Base-by-base conservation (phyloP, 768 basidiomycete species). In the Lepiota subincarnata region DNA sequence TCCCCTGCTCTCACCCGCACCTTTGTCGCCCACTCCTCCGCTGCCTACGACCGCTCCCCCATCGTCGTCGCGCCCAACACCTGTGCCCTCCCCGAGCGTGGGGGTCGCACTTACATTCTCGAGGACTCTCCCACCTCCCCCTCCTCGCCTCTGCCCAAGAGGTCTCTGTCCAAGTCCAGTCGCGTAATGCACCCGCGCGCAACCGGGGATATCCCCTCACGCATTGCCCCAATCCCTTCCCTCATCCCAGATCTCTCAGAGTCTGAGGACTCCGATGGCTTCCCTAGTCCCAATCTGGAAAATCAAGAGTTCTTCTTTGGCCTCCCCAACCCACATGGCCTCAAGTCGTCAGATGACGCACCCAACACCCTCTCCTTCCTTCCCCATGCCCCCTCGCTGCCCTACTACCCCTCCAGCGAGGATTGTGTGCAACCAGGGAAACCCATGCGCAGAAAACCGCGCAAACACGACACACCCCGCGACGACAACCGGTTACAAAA, bases 31-130 rank as follows among this genome's bases (percentile, higher is more conserved):
- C 73, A 87, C 68, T 83, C 80, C 58, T 68, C 85, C 24, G 64
- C 81, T 4, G 70, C 78, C 6, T 92, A 92, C 70, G 89, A 92
- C 73, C 86, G 90, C 54, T 81, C 86, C 3, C 89, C 89, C 55
- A 87, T 92, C 64, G 72, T 82, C 63, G 86, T 89, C 59, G 63
- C 79, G 19, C 84, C 85, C 28, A 89, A 91, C 63, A 67, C 75
- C 34, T 91, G 89, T 63, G 82, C 84, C 8, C 76, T 93, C 19
- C 90, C 91, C 34, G 88, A 81, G 60, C 83, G 90, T 55, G 87
- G 87, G 26, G 86, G 86, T 22, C 77, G 83, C 57, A 87, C 85
- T 4, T 88, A 87, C 62, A 68, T 69, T 56, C 73, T 80, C 48
- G 78, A 74, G 48, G 79, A 75, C 48, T 55, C 58, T 66, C 4